phyloP scores from a whole-genome alignment of 805 yeast species.

The Suhomyces pyralidae region DNA sequence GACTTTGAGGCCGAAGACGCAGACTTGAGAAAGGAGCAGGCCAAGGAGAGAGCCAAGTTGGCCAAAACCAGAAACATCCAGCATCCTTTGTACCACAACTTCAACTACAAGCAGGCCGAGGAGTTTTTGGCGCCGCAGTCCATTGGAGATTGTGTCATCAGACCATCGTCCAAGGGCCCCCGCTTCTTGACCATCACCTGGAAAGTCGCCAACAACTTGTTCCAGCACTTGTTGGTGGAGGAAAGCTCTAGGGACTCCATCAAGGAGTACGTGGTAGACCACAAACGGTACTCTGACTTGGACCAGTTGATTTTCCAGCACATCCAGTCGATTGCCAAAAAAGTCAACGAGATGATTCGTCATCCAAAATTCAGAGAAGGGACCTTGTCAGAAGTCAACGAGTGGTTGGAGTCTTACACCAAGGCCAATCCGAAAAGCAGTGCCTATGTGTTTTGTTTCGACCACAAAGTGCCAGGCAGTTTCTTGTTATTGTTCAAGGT shows the following conservation, averaged over 20 bases:
- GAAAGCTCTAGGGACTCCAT: slow-evolving; percentile 64
- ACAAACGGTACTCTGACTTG: slow-evolving; percentile 71
- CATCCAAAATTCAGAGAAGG: slow-evolving; percentile 89
- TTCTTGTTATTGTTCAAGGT: slow-evolving; percentile 84
- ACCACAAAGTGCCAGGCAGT: slow-evolving; percentile 93
- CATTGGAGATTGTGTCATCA: slow-evolving; percentile 87
- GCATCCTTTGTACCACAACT: slow-evolving; percentile 86
- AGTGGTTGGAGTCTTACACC: slow-evolving; percentile 85
- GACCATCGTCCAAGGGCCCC: slow-evolving; percentile 90
- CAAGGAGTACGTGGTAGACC: slow-evolving; percentile 60
- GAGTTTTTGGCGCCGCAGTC: slow-evolving; percentile 83
- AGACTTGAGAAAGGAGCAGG: slow-evolving; percentile 58
- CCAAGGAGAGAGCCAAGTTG: slow-evolving; percentile 62
- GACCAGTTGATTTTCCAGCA: slow-evolving; percentile 91
- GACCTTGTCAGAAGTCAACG: slow-evolving; percentile 71
- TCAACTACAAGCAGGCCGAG: slow-evolving; percentile 86
- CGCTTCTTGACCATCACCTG: slow-evolving; percentile 91
- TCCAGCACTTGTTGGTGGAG: slow-evolving; percentile 85
- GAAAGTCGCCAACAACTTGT: slow-evolving; percentile 89
- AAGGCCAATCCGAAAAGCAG: slow-evolving; percentile 88
- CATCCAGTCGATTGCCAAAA: slow-evolving; percentile 75
- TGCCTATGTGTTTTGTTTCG: slow-evolving; percentile 86
- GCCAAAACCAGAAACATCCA: slow-evolving; percentile 76
- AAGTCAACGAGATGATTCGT: slow-evolving; percentile 78
- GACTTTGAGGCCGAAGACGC: slow-evolving; percentile 68